phyloP scores from a whole-genome alignment of 768 basidiomycete genomes.

The Myochromella boudieri region DNA sequence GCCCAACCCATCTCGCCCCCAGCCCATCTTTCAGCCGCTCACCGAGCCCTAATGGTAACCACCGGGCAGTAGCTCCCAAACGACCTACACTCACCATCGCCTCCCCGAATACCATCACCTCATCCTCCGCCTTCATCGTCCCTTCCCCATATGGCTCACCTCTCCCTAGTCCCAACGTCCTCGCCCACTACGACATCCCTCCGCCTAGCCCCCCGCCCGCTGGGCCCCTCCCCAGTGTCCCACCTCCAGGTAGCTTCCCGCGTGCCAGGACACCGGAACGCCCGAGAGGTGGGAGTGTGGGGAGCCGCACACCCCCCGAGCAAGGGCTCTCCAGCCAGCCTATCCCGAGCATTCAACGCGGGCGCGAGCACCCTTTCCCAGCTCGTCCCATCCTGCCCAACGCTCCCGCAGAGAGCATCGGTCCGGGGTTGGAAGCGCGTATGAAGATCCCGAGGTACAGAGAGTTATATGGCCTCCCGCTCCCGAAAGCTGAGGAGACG shows the following conservation, averaged over 20 bases:
- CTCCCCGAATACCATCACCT: conserved; percentile 19
- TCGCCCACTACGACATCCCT: conserved; percentile 48
- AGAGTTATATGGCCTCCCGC: conserved; percentile 29
- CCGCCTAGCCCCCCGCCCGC: conserved; percentile 52
- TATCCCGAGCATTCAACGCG: conserved; percentile 35
- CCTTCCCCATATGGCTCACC: conserved; percentile 27
- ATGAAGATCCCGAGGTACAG: conserved; percentile 28
- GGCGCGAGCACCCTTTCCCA: conserved; percentile 53
- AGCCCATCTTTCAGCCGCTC: neutral
- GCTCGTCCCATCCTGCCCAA: conserved; percentile 35
- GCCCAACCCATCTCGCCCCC: neutral
- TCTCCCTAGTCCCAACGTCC: conserved; percentile 36
- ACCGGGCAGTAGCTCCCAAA: neutral
- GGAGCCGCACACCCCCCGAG: conserved; percentile 10
- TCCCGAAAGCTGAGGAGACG: conserved; percentile 5
- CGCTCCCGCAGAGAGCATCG: conserved; percentile 20
- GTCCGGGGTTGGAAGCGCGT: conserved; percentile 25
- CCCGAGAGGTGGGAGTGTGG: conserved; percentile 1
- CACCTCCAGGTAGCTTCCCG: conserved; percentile 13
- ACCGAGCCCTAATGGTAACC: conserved; percentile 1
- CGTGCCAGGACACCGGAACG: conserved; percentile 7
- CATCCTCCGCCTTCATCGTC: conserved; percentile 32
- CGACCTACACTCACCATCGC: neutral
- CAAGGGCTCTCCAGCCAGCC: conserved; percentile 9
- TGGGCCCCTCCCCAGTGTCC: conserved; percentile 41